Base-by-base conservation (phyloP, 345 rosid genomes). In the Acer saccharum region DNA sequence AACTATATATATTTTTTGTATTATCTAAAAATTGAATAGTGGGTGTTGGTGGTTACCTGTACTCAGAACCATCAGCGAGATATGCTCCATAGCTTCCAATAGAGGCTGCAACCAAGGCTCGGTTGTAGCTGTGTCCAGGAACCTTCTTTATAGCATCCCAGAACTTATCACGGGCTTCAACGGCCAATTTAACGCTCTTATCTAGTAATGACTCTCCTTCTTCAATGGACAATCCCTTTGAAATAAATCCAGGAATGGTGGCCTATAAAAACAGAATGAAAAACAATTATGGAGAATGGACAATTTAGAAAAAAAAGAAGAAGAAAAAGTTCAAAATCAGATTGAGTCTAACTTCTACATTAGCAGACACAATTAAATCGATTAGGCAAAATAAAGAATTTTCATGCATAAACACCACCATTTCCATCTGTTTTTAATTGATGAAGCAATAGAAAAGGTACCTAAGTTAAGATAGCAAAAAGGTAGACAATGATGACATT, bases 41-140 rank as follows among this genome's bases (percentile, higher is more conserved):
- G n/a, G 55, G 48, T 1, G 9, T 66, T 17, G 20, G 58, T 58
- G 29, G 6, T 32, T 6, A 93, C 98, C 95, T 95, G 86, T 95
- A 95, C 74, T 93, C 98, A 20, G 98, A 95, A 48, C 98, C 98
- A 86, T 95, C 98, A 35, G 98, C 98, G 50, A 93, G 93, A 85
- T 88, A 95, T 62, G 98, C 98, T 65, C 97, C 98, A 75, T 93
- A 93, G 82, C 98, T 93, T 35, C 98, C 98, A 69, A 95, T 84
- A 8, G 98, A 95, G 0, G 97, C 98, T 71, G 98, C 98, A 66
- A 93, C 97, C 72, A 95, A 70, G 78, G 96, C 95, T 78, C 86
- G 80, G 82, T 92, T 90, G 76, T 88, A 90, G 81, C 79, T 75
- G 57, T 84, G 85, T 39, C 81, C 90, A 46, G 92, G 82, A 74